phyloP scores from a whole-genome alignment of 257 asterid genomes.

The Vinca minor region DNA sequence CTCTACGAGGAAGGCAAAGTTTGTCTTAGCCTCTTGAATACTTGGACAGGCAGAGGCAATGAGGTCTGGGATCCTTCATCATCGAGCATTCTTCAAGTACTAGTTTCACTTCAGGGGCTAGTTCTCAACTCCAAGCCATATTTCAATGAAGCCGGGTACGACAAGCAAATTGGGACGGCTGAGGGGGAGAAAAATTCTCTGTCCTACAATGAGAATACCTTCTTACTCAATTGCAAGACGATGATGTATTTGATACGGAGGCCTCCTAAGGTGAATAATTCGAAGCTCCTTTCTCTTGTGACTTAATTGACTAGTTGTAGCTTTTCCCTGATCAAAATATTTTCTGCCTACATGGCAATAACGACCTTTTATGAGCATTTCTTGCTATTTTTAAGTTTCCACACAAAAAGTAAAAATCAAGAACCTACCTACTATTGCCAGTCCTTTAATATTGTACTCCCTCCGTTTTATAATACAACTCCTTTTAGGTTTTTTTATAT shows the following conservation, averaged over 20 bases:
- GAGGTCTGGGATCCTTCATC: constrained; percentile 97
- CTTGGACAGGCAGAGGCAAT: constrained; percentile 99
- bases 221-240: constrained; percentile 87
- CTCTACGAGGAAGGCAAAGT: constrained; percentile 98
- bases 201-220: constrained; percentile 94
- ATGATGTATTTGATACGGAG: constrained; percentile 86
- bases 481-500: no score
- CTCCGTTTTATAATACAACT: no score
- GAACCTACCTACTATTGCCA: neutral
- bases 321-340: neutral
- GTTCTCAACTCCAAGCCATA: constrained; percentile 90
- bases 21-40: constrained; percentile 93
- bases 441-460: no score
- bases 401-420: neutral
- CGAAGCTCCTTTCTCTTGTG: constrained; percentile 1
- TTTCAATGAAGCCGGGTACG: constrained; percentile 97
- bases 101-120: constrained; percentile 96
- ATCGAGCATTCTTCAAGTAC: constrained; percentile 94
- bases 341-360: neutral
- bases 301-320: constrained; percentile 1
- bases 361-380: neutral
- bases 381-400: neutral
- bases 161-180: constrained; percentile 95
- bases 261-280: constrained; percentile 76
- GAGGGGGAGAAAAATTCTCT: constrained; percentile 96